phyloP scores from a whole-genome alignment of 768 basidiomycete species.

The Psilocybe sp. region DNA sequence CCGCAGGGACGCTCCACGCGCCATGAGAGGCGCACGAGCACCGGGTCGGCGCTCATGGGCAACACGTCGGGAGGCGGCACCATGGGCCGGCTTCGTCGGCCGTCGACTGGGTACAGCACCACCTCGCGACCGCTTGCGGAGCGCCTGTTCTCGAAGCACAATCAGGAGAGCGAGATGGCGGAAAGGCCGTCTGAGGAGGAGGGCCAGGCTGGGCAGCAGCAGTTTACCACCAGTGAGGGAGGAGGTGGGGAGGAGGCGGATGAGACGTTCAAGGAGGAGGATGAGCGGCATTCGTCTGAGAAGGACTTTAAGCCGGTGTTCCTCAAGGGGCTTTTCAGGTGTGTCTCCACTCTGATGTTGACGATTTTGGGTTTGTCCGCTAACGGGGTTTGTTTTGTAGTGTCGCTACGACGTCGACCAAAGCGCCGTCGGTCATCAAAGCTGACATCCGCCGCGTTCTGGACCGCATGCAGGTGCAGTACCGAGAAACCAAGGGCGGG shows the following conservation, averaged over 20 bases:
- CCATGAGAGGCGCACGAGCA: slow-evolving; percentile 78
- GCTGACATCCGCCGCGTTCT: slow-evolving; percentile 83
- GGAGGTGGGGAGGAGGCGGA: slow-evolving; percentile 31
- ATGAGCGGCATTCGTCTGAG: slow-evolving; percentile 48
- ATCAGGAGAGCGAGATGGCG: slow-evolving; percentile 43
- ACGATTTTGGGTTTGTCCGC: background rate
- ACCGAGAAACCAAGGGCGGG: slow-evolving; percentile 84
- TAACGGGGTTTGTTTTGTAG: slow-evolving; percentile 33
- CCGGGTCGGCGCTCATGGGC: slow-evolving; percentile 55
- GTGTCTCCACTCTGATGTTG: slow-evolving; percentile 16
- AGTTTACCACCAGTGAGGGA: too few relatives aligned
- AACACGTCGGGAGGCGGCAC: slow-evolving; percentile 50
- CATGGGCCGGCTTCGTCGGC: slow-evolving; percentile 65
- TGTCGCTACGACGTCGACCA: slow-evolving; percentile 94
- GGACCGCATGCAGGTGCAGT: slow-evolving; percentile 93
- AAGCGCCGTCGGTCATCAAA: slow-evolving; percentile 76
- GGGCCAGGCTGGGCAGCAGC: slow-evolving; percentile 17
- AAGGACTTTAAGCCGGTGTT: slow-evolving; percentile 92
- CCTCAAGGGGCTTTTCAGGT: slow-evolving; percentile 95
- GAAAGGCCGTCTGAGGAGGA: slow-evolving; percentile 44
- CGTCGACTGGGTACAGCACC: slow-evolving; percentile 62
- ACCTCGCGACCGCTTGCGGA: slow-evolving; percentile 36
- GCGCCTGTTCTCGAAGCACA: slow-evolving; percentile 43
- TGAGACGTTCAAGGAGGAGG: slow-evolving; percentile 46
- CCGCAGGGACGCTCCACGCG: slow-evolving; percentile 57